phyloP scores from a whole-genome alignment of 345 rosid genomes.

The Pugionium cornutum region DNA sequence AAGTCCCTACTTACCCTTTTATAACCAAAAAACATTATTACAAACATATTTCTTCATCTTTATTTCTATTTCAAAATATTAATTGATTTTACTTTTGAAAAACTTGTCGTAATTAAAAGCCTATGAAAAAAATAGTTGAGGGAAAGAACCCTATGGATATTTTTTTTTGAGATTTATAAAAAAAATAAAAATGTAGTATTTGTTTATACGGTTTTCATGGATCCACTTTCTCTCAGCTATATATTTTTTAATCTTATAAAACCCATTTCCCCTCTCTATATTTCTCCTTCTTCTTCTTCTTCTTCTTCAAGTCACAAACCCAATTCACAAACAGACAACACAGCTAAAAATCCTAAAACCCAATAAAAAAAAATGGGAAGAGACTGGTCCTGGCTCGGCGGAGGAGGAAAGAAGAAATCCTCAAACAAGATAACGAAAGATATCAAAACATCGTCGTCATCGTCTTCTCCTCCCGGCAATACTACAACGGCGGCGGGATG shows the following conservation, averaged over 20 bases:
- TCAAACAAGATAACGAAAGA: constrained; percentile 41
- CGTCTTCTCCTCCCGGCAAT: constrained; percentile 21
- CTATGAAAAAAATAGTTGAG: constrained; percentile 26
- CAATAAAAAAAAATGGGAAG: constrained; percentile 52
- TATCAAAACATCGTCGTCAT: background rate
- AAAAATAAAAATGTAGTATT: background rate
- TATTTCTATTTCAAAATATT: constrained; percentile 5
- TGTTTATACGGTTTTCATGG: constrained; percentile 30
- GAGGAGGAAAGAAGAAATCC: constrained; percentile 42
- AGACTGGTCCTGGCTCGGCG: constrained; percentile 62
- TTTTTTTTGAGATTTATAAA: too few species aligned
- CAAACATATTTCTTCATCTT: background rate
- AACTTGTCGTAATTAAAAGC: constrained; percentile 23
- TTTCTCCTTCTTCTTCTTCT: constrained; percentile 25
- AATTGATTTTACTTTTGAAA: constrained; percentile 33
- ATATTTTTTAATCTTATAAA: constrained; percentile 10
- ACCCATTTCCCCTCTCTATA: constrained; percentile 20
- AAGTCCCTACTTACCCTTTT: constrained; percentile 31
- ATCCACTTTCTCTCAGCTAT: constrained; percentile 34
- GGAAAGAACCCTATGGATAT: background rate
- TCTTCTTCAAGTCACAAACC: constrained; percentile 37
- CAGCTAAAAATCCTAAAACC: constrained; percentile 27
- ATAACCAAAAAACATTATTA: constrained; percentile 8
- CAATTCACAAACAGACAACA: constrained; percentile 17
- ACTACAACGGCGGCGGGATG: constrained; percentile 55